phyloP scores from a whole-genome alignment of 2,329 filamentous ascomycete genomes.

The Hypomyces perniciosus region DNA sequence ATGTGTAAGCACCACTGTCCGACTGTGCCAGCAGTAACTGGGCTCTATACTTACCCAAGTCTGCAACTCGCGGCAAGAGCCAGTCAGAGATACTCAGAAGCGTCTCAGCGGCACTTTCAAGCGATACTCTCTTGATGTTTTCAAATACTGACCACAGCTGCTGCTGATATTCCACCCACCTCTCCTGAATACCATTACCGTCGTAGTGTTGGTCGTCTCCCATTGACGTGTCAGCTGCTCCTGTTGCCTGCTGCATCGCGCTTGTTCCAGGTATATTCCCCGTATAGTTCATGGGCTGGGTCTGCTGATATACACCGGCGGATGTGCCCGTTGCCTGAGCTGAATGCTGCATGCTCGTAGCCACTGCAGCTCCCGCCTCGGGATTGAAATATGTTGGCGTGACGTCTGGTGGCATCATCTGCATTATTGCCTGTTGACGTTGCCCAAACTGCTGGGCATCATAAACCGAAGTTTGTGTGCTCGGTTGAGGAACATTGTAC shows the following conservation, averaged over 20 bases:
- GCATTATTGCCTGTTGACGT: slow-evolving; percentile 70
- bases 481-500: slow-evolving; percentile 68
- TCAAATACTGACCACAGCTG: slow-evolving; percentile 65
- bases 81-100: slow-evolving; percentile 49
- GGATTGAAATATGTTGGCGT: slow-evolving; percentile 65
- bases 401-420: slow-evolving; percentile 51
- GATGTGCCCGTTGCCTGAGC: slow-evolving; percentile 42
- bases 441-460: slow-evolving; percentile 70
- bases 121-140: slow-evolving; percentile 51
- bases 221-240: slow-evolving; percentile 40
- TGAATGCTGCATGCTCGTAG: slow-evolving; percentile 48
- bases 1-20: slow-evolving; percentile 14
- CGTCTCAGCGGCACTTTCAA: slow-evolving; percentile 47
- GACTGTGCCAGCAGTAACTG: background rate
- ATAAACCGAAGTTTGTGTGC: slow-evolving; percentile 61
- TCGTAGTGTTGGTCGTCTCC: slow-evolving; percentile 52
- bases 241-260: slow-evolving; percentile 35
- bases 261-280: slow-evolving; percentile 41
- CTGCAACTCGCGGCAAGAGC: slow-evolving; percentile 49
- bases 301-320: slow-evolving; percentile 61
- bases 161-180: slow-evolving; percentile 59
- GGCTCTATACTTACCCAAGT: slow-evolving; percentile 43
- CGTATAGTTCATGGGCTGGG: slow-evolving; percentile 49
- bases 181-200: slow-evolving; percentile 56
- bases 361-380: slow-evolving; percentile 41